These are phyloP conservation scores for Harringtonia aguacate DNA, from an alignment of 2,329 filamentous ascomycete species.

Conservation along the genomic window DNA sequence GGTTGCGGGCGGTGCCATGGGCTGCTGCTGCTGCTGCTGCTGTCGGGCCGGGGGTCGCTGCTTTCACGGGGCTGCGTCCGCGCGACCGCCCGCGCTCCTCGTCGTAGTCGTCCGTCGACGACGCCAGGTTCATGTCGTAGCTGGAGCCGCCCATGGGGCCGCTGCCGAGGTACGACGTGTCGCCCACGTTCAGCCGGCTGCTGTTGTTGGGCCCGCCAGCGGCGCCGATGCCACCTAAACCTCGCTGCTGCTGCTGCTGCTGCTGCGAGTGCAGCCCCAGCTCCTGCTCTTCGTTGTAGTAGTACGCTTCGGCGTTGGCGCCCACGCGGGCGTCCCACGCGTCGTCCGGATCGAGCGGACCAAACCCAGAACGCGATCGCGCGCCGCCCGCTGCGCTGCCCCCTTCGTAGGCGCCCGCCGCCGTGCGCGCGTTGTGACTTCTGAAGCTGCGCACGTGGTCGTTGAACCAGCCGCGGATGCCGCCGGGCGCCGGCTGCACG, in stretches of 20 bases:
- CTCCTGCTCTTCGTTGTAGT: slow-evolving; percentile 64
- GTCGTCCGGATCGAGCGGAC: slow-evolving; percentile 68
- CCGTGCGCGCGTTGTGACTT: slow-evolving; percentile 49
- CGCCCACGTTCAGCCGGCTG: slow-evolving; percentile 7
- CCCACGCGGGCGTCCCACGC: slow-evolving; percentile 78
- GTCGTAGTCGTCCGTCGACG: slow-evolving; percentile 17
- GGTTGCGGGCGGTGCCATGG: slow-evolving; percentile 41
- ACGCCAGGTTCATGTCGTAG: slow-evolving; percentile 39
- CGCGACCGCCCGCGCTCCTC: slow-evolving; percentile 29
- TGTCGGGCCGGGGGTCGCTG: slow-evolving; percentile 15
- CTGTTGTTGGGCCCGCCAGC: too few species aligned
- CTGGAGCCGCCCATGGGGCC: slow-evolving; percentile 19
- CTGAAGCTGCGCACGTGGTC: slow-evolving; percentile 54
- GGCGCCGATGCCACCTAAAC: too few species aligned
- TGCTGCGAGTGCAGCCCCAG: slow-evolving; percentile 38
- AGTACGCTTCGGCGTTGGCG: slow-evolving; percentile 52
- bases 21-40: too few species aligned
- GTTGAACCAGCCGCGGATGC: slow-evolving; percentile 63
- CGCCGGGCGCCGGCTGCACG: slow-evolving; percentile 44
- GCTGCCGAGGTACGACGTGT: slow-evolving; percentile 10
- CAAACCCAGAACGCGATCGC: slow-evolving; percentile 27
- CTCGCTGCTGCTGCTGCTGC: slow-evolving; percentile 21
- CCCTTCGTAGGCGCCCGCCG: slow-evolving; percentile 62
- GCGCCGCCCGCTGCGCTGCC: slow-evolving; percentile 4
- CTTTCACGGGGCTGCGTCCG: slow-evolving; percentile 27